phyloP scores from a whole-genome alignment of 2,329 filamentous ascomycete genomes.

The Lasiodiplodia sp. region DNA sequence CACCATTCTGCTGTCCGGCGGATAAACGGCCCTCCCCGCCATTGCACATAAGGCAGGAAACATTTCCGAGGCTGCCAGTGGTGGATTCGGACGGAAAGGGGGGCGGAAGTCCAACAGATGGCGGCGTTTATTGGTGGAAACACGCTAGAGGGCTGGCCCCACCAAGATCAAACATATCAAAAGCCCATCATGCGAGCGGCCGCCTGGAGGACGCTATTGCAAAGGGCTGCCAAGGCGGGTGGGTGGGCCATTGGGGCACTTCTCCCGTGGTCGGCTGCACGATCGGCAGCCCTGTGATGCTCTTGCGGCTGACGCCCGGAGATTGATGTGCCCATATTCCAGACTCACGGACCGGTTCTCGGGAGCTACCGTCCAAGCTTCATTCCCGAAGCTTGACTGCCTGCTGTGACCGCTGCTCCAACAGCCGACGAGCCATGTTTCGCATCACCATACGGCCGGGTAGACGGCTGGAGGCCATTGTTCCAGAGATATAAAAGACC shows the following conservation, averaged over 20 bases:
- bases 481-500: slow-evolving; percentile 3
- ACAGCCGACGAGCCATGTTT: slow-evolving; percentile 11
- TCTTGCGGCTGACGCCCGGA: slow-evolving; percentile 3
- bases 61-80: background rate
- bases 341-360: slow-evolving; percentile 7
- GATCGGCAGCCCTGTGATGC: background rate
- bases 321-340: slow-evolving; percentile 14
- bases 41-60: background rate
- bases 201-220: background rate
- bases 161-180: slow-evolving; percentile 3
- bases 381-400: slow-evolving; percentile 5
- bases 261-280: background rate
- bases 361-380: slow-evolving; percentile 9
- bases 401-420: background rate
- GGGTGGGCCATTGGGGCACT: background rate
- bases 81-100: background rate
- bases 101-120: background rate
- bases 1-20: too few relatives aligned
- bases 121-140: slow-evolving; percentile 19
- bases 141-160: slow-evolving; percentile 3
- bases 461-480: background rate
- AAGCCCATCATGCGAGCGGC: slow-evolving; percentile 1
- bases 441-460: background rate
- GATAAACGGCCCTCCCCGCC: background rate
- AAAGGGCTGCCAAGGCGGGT: slow-evolving; percentile 13